A percentile compares a stretch with the other conserved stretches of the same genome.
phyloP scores from a whole-genome alignment of 768 basidiomycete species.

The Plicaturopsis crispa region DNA sequence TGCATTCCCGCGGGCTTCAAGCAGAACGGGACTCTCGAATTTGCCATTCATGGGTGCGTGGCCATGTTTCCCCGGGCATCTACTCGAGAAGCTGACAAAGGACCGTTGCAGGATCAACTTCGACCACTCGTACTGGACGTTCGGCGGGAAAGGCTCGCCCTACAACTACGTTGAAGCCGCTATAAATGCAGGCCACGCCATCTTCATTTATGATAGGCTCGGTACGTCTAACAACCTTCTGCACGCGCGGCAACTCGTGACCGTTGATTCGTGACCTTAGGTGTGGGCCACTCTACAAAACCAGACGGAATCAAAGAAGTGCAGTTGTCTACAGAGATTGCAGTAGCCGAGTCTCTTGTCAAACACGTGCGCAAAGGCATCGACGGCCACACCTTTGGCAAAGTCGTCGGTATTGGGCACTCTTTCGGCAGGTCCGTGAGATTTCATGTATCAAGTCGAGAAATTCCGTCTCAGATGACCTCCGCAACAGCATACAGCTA shows the following conservation, averaged over 20 bases:
- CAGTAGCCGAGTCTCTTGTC: slow-evolving; percentile 11
- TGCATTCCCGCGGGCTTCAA: too few species aligned
- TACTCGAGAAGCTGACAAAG: not conserved
- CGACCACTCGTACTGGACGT: slow-evolving; percentile 18
- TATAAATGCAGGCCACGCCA: slow-evolving; percentile 11
- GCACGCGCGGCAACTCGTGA: too few species aligned
- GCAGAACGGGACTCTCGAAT: slow-evolving; percentile 9
- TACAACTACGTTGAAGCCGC: slow-evolving; percentile 14
- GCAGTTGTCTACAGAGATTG: slow-evolving; percentile 13
- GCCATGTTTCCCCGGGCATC: not conserved
- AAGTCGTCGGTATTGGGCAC: slow-evolving; percentile 17
- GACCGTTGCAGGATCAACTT: slow-evolving; percentile 11
- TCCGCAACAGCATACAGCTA: slow-evolving; percentile 9
- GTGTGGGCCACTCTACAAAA: slow-evolving; percentile 15
- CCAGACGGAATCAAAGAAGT: slow-evolving; percentile 17
- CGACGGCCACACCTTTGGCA: slow-evolving; percentile 6
- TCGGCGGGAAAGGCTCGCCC: slow-evolving; percentile 12
- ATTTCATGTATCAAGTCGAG: too few species aligned
- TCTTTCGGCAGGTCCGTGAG: slow-evolving; percentile 16
- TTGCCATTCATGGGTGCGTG: slow-evolving; percentile 16
- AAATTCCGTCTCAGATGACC: too few species aligned
- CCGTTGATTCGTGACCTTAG: slow-evolving; percentile 22
- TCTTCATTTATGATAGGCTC: slow-evolving; percentile 16
- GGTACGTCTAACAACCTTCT: too few species aligned
- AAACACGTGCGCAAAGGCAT: slow-evolving; percentile 6